These are phyloP conservation scores for Cladosporium phlei DNA, from an alignment of 2,329 filamentous ascomycete species.

Conservation along the genomic window DNA sequence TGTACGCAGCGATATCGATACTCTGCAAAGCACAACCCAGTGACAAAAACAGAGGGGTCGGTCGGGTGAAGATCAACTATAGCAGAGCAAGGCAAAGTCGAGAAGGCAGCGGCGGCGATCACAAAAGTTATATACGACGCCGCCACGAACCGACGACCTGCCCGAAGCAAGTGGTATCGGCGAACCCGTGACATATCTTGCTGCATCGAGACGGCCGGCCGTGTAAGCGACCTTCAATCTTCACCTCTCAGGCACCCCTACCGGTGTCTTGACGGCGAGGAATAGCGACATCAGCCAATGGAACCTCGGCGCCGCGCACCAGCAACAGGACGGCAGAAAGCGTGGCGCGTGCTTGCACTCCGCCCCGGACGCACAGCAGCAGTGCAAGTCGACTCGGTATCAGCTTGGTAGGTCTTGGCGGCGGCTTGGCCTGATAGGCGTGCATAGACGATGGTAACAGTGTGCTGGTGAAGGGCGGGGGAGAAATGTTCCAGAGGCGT, in stretches of 20 bases:
- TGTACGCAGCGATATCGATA: not conserved
- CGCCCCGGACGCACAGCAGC: slow-evolving; percentile 1
- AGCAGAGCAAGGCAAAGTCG: not conserved
- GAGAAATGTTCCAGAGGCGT: slow-evolving; percentile 2
- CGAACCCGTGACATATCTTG: slow-evolving; percentile 6
- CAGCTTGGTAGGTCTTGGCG: slow-evolving; percentile 12
- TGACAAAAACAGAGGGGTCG: not conserved
- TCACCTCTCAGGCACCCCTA: slow-evolving; percentile 7
- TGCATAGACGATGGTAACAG: not conserved
- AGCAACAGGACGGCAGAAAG: not conserved
- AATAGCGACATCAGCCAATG: slow-evolving; percentile 6
- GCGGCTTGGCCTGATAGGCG: slow-evolving; percentile 9
- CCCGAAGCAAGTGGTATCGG: slow-evolving; percentile 3
- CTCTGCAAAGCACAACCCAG: not conserved
- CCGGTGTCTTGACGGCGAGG: slow-evolving; percentile 2
- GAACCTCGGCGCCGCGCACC: not conserved
- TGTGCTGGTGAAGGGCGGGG: slow-evolving; percentile 1
- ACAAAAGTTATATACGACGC: slow-evolving; percentile 1
- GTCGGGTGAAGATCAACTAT: not conserved
- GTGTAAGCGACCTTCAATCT: not conserved
- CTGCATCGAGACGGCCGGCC: not conserved
- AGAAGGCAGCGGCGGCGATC: slow-evolving; percentile 6
- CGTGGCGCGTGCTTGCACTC: slow-evolving; percentile 8
- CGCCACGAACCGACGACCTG: slow-evolving; percentile 1
- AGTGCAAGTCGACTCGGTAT: slow-evolving; percentile 11